These are phyloP conservation scores for Oligophagozyma castellii DNA, from an alignment of 1,139 yeast species.

Conservation along the genomic window DNA sequence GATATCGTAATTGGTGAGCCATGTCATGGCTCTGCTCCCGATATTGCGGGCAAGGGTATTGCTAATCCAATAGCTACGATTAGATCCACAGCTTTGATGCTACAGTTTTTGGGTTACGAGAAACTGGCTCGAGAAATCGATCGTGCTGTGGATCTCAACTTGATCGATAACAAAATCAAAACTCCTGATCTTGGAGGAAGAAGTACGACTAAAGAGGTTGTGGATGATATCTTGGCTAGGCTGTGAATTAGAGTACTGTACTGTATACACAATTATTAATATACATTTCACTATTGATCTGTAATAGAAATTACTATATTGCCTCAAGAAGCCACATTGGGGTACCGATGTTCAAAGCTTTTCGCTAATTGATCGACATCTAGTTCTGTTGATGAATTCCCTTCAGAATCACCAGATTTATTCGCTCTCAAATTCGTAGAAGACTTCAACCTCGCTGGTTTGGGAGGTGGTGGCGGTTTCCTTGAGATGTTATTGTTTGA, in stretches of 20 bases:
- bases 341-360: too few relatives aligned
- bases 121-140: constrained; percentile 86
- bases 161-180: constrained; percentile 63
- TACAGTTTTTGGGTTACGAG: constrained; percentile 87
- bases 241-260: constrained; percentile 9
- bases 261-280: too few relatives aligned
- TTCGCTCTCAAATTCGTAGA: too few relatives aligned
- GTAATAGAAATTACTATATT: too few relatives aligned
- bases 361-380: not conserved
- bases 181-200: constrained; percentile 95
- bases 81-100: constrained; percentile 93
- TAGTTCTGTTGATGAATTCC: not conserved
- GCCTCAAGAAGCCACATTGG: too few relatives aligned
- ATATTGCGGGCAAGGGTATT: constrained; percentile 4
- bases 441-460: too few relatives aligned
- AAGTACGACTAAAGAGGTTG: constrained; percentile 74
- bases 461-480: constrained; percentile 6
- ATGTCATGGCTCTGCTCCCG: constrained; percentile 68
- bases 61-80: constrained; percentile 95
- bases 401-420: too few relatives aligned
- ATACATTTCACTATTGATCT: too few relatives aligned
- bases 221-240: constrained; percentile 47
- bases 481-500: not conserved
- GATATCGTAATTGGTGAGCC: constrained; percentile 96
- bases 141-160: constrained; percentile 88